Evolutionary conservation across 768 basidiomycete genomes (phyloP), one percentile per base, ranked within the genome.

Genomic region (Grammothele lineata): DNA sequence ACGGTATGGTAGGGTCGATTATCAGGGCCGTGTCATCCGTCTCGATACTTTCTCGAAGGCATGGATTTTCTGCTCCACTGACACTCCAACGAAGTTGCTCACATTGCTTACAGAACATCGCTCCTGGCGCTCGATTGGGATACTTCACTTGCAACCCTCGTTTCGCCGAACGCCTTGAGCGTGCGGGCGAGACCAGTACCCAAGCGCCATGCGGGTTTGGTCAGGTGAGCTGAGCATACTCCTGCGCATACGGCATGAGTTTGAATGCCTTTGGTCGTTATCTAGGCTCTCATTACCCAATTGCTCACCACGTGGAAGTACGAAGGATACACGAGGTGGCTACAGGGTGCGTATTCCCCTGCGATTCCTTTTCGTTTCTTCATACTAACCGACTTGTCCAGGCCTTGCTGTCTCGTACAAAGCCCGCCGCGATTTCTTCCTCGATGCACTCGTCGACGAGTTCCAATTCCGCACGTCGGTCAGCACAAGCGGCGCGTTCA

Each of bases 31-130:
- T 24, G 90, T 94, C 35, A 80, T 94, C 47, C 83, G 88, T 3
- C 66, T 92, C 27, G 91, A 92, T 58, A 83, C 83, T 0, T 87
- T 88, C 61, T 85, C 81, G 30, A 89, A 88, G 78, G 83, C 78
- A 38, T 27, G 51, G 22, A 19, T 7, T 32, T 19, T 33, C 18
- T 12, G 14, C 21, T 10, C 19, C 45, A 15, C 33, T 30, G 9
- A 17, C 32, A n/a, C 14, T 23, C 7, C 21, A n/a, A 35, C 12
- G 5, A 14, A 5, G n/a, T 17, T 47, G 21, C 37, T 25, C 24
- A 39, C 41, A 55, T 50, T 26, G 49, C 58, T 52, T 53, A 17
- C 57, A 91, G 84, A 86, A 81, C 3, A 77, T 91, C 38, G 84
- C 84, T 3, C 89, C 89, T 3, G 90, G 88, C 3, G 77, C 77